Evolutionary conservation across 2,329 filamentous ascomycete species (phyloP), one percentile per base, ranked within the genome.

Genomic region (Neofusicoccum umdonicola): DNA sequence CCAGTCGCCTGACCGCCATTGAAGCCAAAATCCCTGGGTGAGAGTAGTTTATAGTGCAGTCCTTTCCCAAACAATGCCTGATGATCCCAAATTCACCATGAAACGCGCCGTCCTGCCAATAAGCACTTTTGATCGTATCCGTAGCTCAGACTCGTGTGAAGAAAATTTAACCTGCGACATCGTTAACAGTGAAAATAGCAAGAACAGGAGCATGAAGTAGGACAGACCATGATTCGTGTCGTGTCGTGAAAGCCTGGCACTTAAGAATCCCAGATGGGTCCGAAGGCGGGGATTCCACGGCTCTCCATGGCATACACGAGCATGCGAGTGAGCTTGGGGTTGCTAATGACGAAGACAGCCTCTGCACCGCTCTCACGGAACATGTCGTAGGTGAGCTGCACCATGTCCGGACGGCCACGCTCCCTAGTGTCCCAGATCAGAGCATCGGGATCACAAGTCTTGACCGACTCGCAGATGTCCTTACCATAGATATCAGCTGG

Each of bases 311-410:
- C 87, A 72, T 88, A 90, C 0, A 92, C 89, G 1, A 92, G 82
- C 77, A 85, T 86, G 71, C 83, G 83, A 17, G 89, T 92, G 39
- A 91, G 83, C 64, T 77, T 83, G 65, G 88, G 85, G 73, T 92
- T 93, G 63, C 87, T 87, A 70, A 93, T 88, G 66, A 92, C 84
- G 71, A 91, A 88, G 42, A 92, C 88, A 2, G 89, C 90, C 80
- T 92, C 89, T 1, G 84, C 83, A 0, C 77, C 68, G 31, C 79
- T 79, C 37, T 83, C 75, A 56, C 70, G 71, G 56, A 78, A 79
- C 60, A 88, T 78, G 8, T 79, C 76, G 69, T 84, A 87, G 44
- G 83, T 81, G 51, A 86, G 78, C 12, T 80, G 80, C 34, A 88
- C 70, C 73, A 90, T 83, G 72, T 91, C 85, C 2, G 87, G 83